Base-by-base conservation (phyloP, 352 stramenopile genomes). In the Pythium sukuiense region DNA sequence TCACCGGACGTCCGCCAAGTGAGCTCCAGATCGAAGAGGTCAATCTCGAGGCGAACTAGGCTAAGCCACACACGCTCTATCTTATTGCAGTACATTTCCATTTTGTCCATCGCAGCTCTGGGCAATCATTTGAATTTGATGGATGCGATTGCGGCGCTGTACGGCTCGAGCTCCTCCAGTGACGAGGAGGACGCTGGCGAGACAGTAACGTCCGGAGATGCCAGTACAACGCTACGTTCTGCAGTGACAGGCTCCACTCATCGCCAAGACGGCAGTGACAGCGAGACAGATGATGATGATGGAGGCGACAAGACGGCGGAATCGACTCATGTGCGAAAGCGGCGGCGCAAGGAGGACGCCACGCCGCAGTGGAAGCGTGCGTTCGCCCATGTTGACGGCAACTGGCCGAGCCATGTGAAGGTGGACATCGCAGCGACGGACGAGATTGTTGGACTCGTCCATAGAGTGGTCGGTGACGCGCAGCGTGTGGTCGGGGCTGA, bases 361-460 rank as follows among this genome's bases (percentile, higher is more conserved):
- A n/a, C 4, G 8, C 24, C 55, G 29, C 67, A 72, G 45, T 92
- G 83, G 84, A 83, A 70, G 52, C 80, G 87, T 63, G 67, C 72
- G 24, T 93, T 95, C 56, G 72, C 80, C 29, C 85, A 93, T 55
- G 83, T 93, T 11, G 82, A 89, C 49, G 87, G 85, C 56, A 90
- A 95, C 57, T 95, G 87, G 87, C 85, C 87, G 50, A 92, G 84
- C 55, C 83, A 95, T 32, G 75, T 95, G 39, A 73, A 75, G 39
- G 76, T 92, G 37, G 48, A 72, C 24, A 71, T 93, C n/a, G 29
- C 57, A 45, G 49, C 78, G 6, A 66, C 65, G 29, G 41, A 53
- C 4, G 63, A 71, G 30, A 54, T 89, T 13, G 69, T 55, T 14
- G 37, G 65, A 13, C 35, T 85, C 12, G 71, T 67, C 39, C 58